These are phyloP conservation scores for Penicillium sp. DNA, from an alignment of 2,329 filamentous ascomycete genomes.

Conservation along the genomic window DNA sequence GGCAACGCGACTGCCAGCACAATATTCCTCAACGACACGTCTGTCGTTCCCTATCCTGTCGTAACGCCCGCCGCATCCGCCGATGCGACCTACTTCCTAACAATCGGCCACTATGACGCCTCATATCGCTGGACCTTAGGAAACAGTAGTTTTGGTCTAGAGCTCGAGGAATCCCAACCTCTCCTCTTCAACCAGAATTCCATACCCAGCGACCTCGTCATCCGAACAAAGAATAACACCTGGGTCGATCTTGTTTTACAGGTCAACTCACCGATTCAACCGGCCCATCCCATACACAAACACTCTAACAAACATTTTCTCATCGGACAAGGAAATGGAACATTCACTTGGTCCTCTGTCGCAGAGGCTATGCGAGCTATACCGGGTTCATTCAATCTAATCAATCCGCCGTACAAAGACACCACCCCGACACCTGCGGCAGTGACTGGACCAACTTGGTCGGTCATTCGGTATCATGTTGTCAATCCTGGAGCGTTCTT, in stretches of 20 bases:
- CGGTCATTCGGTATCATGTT: conserved; percentile 48
- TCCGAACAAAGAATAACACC: conserved; percentile 48
- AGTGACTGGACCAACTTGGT: conserved; percentile 36
- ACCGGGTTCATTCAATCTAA: conserved; percentile 57
- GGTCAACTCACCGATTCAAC: conserved; percentile 45
- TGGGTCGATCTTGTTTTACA: conserved; percentile 59
- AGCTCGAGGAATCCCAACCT: conserved; percentile 23
- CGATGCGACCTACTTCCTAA: conserved; percentile 40
- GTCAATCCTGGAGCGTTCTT: conserved; percentile 50
- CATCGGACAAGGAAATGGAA: conserved; percentile 53
- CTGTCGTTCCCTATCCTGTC: conserved; percentile 50
- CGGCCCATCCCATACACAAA: conserved; percentile 63
- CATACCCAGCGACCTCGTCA: conserved; percentile 40
- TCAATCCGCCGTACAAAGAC: conserved; percentile 56
- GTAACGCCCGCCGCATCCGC: conserved; percentile 42
- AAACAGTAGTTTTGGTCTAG: conserved; percentile 23
- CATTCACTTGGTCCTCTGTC: conserved; percentile 54
- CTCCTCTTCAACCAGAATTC: conserved; percentile 28
- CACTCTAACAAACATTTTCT: conserved; percentile 62
- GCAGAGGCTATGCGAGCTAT: conserved; percentile 51
- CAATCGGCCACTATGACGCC: conserved; percentile 19
- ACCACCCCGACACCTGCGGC: conserved; percentile 43
- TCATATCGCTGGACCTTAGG: conserved; percentile 29
- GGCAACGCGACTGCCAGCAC: conserved; percentile 41
- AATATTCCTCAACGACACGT: conserved; percentile 45